Evolutionary conservation across 306 rosid genomes (phyloP).

Genomic region (Cucurbita ficifolia): DNA sequence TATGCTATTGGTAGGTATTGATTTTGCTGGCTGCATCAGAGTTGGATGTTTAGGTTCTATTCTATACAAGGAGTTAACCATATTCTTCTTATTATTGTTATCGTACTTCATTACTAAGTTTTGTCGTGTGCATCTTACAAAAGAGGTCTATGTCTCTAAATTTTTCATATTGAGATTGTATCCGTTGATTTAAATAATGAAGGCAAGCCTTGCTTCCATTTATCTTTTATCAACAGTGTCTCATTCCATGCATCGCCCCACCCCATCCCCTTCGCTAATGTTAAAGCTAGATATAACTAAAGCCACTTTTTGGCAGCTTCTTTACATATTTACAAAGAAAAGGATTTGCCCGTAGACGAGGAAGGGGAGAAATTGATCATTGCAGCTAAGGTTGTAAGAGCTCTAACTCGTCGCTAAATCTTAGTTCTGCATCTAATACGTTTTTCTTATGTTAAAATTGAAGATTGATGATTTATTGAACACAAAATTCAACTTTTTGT

Average conservation of each 20-base stretch:
- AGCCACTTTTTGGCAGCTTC: conserved; percentile 4
- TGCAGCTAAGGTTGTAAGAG: background rate
- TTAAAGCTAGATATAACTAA: background rate
- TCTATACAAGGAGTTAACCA: conserved; percentile 9
- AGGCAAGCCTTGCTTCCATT: background rate
- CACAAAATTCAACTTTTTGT: too few relatives aligned
- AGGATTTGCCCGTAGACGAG: background rate
- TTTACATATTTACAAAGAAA: background rate
- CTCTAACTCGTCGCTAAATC: background rate
- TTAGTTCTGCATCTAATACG: background rate
- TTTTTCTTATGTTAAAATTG: too few relatives aligned
- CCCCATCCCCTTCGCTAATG: background rate
- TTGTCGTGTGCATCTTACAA: background rate
- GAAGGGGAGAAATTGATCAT: background rate
- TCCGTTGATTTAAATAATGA: conserved; percentile 5
- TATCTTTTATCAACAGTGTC: background rate
- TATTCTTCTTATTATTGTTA: conserved; percentile 6
- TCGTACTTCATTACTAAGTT: background rate
- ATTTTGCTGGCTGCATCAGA: conserved; percentile 11
- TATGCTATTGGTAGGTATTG: conserved; percentile 15
- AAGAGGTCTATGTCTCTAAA: background rate
- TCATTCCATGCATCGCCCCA: background rate
- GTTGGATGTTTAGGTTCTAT: conserved; percentile 12
- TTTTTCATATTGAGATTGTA: conserved; percentile 2
- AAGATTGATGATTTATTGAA: too few relatives aligned